A percentile compares a stretch with the other conserved stretches of the same genome.
Conservation (phyloP, 345 rosid species). For the Laguncularia racemosa region DNA sequence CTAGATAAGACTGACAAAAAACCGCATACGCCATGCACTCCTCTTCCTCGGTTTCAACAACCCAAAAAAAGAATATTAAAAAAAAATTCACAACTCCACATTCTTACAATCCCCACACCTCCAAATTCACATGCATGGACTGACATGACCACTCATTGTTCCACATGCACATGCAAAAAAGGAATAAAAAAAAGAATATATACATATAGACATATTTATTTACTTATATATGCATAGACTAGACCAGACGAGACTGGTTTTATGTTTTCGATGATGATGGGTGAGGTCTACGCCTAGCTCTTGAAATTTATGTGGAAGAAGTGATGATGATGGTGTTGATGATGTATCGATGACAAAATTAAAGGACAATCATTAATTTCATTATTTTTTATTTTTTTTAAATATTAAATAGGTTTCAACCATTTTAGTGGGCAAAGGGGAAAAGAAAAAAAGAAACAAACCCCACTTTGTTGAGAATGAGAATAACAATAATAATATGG, state of each 20-base stretch:
- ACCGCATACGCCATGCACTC: constrained; percentile 28
- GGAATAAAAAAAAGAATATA: no score
- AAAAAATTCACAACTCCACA: neutral
- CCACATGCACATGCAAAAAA: constrained; percentile 49
- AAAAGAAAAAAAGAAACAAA: neutral
- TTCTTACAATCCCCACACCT: neutral
- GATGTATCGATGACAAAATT: constrained; percentile 43
- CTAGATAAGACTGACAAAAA: constrained; percentile 32
- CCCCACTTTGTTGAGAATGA: constrained; percentile 13
- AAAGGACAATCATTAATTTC: constrained; percentile 11
- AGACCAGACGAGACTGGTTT: no score
- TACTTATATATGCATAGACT: neutral
- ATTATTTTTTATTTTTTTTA: neutral
- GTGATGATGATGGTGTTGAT: constrained; percentile 17
- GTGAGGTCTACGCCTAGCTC: neutral
- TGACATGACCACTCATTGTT: constrained; percentile 39
- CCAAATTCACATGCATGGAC: constrained; percentile 43
- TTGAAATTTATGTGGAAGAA: neutral
- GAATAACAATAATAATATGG: constrained; percentile 23
- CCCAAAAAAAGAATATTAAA: constrained; percentile 2
- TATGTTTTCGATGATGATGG: neutral
- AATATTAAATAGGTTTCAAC: neutral
- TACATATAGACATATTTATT: neutral
- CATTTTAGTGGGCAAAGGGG: constrained; percentile 18
- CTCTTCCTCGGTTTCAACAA: constrained; percentile 14